These are phyloP conservation scores for Xylaria castorea DNA, from an alignment of 495 filamentous ascomycete species.

Conservation along the genomic window DNA sequence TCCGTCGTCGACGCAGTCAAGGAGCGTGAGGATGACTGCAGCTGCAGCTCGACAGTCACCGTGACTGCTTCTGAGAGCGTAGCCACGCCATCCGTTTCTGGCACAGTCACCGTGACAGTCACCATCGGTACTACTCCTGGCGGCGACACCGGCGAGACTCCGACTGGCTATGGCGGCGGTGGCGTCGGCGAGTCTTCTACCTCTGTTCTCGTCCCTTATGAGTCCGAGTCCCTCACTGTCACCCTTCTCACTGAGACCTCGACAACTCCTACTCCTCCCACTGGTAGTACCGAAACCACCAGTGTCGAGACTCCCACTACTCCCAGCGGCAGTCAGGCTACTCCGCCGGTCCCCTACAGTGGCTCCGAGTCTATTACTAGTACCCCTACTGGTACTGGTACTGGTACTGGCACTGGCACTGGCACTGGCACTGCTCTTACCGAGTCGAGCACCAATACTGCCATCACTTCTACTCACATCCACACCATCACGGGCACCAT, in stretches of 20 bases:
- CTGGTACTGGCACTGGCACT: constrained; percentile 26
- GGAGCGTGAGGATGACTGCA: constrained; percentile 34
- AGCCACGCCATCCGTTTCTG: background rate
- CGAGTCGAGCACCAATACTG: constrained; percentile 26
- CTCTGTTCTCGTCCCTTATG: constrained; percentile 9
- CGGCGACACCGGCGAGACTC: constrained; percentile 20
- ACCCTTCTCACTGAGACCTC: constrained; percentile 28
- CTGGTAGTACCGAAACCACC: constrained; percentile 1
- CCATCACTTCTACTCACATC: constrained; percentile 24
- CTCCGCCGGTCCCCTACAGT: background rate
- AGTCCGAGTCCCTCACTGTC: constrained; percentile 19
- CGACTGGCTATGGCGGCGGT: constrained; percentile 28
- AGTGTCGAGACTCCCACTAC: background rate
- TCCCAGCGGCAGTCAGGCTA: background rate
- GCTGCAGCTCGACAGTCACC: constrained; percentile 35
- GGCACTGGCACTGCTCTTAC: constrained; percentile 26
- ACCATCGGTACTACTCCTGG: constrained; percentile 8
- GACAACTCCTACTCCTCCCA: constrained; percentile 8
- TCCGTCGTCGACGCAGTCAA: constrained; percentile 26
- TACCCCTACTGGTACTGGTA: constrained; percentile 27
- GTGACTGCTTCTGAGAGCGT: constrained; percentile 25
- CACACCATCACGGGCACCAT: constrained; percentile 11
- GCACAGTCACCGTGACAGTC: constrained; percentile 24
- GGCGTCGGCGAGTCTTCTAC: constrained; percentile 19
- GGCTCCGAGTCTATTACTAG: constrained; percentile 22